Conservation (phyloP, 495 filamentous ascomycete genomes). For the Achaetomiella virescens region DNA sequence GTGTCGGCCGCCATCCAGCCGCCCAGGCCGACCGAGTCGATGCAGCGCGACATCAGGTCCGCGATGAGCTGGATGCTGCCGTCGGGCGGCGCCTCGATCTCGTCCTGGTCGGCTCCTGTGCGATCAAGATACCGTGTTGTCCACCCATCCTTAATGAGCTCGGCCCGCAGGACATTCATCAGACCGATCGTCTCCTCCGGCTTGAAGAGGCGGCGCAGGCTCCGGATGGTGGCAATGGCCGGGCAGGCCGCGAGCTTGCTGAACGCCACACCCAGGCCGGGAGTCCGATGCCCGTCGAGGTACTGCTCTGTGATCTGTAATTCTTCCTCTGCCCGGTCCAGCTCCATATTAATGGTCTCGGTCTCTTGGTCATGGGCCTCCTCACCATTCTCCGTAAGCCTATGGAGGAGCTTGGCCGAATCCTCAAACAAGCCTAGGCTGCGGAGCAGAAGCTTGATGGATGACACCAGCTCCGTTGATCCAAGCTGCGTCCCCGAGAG, state of each 20-base stretch:
- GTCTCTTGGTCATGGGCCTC: conserved; percentile 26
- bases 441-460: conserved; percentile 44
- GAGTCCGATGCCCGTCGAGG: conserved; percentile 36
- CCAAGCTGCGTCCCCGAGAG: conserved; percentile 46
- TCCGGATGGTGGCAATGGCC: conserved; percentile 45
- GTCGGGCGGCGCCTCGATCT: conserved; percentile 48
- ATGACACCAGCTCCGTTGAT: conserved; percentile 41
- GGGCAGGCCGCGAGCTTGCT: conserved; percentile 62
- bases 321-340: conserved; percentile 44
- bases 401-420: conserved; percentile 27
- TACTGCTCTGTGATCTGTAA: conserved; percentile 47
- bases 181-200: conserved; percentile 64
- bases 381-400: conserved; percentile 20
- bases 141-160: conserved; percentile 61
- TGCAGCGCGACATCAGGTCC: conserved; percentile 63
- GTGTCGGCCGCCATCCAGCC: conserved; percentile 68
- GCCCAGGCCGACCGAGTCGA: conserved; percentile 77
- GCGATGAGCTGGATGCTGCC: conserved; percentile 54
- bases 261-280: conserved; percentile 48
- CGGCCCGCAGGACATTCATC: conserved; percentile 63
- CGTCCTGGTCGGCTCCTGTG: conserved; percentile 40
- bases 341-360: conserved; percentile 39
- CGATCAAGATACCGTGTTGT: conserved; percentile 57
- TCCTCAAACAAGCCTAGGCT: conserved; percentile 45
- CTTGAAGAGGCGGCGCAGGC: conserved; percentile 59